Conservation (phyloP, 2,329 filamentous ascomycete genomes). For the Talaromyces sp. region DNA sequence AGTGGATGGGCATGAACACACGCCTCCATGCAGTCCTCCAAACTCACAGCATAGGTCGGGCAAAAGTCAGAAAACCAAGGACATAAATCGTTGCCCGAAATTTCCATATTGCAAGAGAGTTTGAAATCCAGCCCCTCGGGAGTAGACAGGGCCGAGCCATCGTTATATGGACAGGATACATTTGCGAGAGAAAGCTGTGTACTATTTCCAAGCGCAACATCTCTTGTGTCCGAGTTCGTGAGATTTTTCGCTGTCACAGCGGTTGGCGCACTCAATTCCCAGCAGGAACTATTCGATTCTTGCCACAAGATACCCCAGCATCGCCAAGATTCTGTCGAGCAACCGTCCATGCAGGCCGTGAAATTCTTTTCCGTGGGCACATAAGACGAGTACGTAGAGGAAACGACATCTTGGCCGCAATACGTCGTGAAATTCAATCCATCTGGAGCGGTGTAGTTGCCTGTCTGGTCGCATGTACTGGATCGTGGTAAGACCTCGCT, state of each 20-base stretch:
- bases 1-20: constrained; percentile 4
- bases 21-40: constrained; percentile 7
- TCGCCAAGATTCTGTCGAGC: neutral
- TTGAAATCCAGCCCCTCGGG: constrained; percentile 2
- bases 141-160: neutral
- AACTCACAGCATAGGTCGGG: neutral
- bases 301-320: constrained; percentile 6
- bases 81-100: neutral
- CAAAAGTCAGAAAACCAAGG: neutral
- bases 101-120: constrained; percentile 1
- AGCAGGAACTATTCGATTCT: constrained; percentile 7
- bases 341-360: constrained; percentile 1
- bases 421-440: constrained; percentile 8
- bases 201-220: neutral
- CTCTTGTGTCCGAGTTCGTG: neutral
- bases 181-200: neutral
- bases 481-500: neutral
- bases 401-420: constrained; percentile 4
- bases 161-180: constrained; percentile 5
- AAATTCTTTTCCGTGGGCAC: constrained; percentile 4
- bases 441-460: constrained; percentile 6
- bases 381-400: neutral
- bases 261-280: constrained; percentile 1
- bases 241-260: neutral
- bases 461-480: neutral